Base-by-base conservation (phyloP, 192 early-diverging fungal species). In the Dissophora globulifera region DNA sequence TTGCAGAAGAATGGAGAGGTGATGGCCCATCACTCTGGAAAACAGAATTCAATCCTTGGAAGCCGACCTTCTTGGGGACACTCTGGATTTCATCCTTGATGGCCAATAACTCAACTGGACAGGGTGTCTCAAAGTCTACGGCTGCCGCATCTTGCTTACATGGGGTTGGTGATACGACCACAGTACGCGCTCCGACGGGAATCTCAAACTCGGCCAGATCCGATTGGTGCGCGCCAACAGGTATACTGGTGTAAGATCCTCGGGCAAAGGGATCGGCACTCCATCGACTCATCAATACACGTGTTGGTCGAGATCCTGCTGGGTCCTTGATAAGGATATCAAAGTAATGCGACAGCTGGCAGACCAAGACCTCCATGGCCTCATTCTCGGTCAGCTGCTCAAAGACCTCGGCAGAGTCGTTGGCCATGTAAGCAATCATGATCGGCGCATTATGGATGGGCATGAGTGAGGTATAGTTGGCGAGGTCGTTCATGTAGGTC, bases 161-260 rank as follows among this genome's bases (percentile, higher is more conserved):
- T n/a, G n/a, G n/a, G n/a, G n/a, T 45, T 2, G n/a, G 17, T 29
- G 10, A 9, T 15, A 23, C 2, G 25, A 69, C 51, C 4, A 60
- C 46, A 0, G 72, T 33, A 19, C 58, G 62, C 1, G 49, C 67
- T 16, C 61, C 63, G 22, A 83, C 78, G 9, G 82, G 82, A 19
- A 62, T 52, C 38, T 74, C 78, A 50, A 81, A 78, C 43, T 66
- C 80, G 25, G 59, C 69, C 10, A 84, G 72, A 62, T 84, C 78
- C 2, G 75, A 65, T 13, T 76, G 62, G 25, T 80, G 63, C 11
- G 61, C 61, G 16, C 78, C 67, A 4, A 79, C 60, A 20, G 78
- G 78, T 50, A 83, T 82, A 45, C 76, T 79, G 12, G 81, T 78
- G 51, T 84, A 84, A 12, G 83, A 81, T 5, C 83, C 83, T 33